Conservation (phyloP, 768 basidiomycete genomes). For the Boletus coccyginus region DNA sequence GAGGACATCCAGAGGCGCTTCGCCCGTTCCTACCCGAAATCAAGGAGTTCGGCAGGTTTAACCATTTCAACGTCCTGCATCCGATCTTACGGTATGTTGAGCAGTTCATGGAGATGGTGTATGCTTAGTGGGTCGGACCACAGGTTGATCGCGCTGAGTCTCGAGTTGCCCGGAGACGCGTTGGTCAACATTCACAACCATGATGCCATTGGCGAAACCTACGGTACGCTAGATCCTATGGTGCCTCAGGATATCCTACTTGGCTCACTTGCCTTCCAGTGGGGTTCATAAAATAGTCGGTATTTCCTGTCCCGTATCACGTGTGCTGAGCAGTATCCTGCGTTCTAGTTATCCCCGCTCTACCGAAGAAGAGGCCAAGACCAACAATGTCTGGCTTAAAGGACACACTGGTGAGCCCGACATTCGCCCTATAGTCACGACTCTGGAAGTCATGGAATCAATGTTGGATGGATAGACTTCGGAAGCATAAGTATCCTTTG, state of each 20-base stretch:
- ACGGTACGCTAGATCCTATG: slow-evolving; percentile 28
- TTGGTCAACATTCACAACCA: slow-evolving; percentile 47
- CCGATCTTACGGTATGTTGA: slow-evolving; percentile 41
- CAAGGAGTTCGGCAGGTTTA: slow-evolving; percentile 46
- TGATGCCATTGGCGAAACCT: slow-evolving; percentile 41
- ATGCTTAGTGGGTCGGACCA: not conserved
- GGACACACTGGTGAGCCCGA: slow-evolving; percentile 49
- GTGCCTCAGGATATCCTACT: not conserved
- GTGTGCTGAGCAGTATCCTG: not conserved
- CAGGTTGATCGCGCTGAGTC: slow-evolving; percentile 49
- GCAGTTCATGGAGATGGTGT: not conserved
- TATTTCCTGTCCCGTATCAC: not conserved
- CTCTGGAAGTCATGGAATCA: not conserved
- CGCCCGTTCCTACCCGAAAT: slow-evolving; percentile 54
- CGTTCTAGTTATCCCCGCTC: slow-evolving; percentile 46
- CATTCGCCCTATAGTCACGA: too few relatives aligned
- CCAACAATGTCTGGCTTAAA: slow-evolving; percentile 59
- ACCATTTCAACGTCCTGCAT: slow-evolving; percentile 51
- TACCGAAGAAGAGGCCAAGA: slow-evolving; percentile 47
- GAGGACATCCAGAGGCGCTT: slow-evolving; percentile 47
- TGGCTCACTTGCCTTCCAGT: slow-evolving; percentile 33
- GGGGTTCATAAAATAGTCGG: slow-evolving; percentile 67
- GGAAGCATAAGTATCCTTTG: slow-evolving; percentile 56
- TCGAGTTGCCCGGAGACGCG: slow-evolving; percentile 54
- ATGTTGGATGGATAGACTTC: slow-evolving; percentile 37